These are phyloP conservation scores for Aspergillus fijiensis DNA, from an alignment of 2,329 filamentous ascomycete species.

Conservation along the genomic window DNA sequence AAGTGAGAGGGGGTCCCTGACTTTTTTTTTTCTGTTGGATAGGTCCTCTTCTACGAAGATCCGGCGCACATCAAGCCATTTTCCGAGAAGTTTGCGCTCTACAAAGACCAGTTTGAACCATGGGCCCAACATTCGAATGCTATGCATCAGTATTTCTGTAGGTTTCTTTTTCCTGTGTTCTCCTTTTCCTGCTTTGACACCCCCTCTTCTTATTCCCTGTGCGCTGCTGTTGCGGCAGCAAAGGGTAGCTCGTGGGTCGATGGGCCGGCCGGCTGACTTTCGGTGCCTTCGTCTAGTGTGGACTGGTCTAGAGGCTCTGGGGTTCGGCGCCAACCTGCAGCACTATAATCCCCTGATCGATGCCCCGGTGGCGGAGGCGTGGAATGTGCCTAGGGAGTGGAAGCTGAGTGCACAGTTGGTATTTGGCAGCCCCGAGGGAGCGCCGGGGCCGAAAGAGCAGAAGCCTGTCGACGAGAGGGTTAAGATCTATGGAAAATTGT, in stretches of 20 bases:
- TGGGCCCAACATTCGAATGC: conserved; percentile 76
- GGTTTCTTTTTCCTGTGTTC: conserved; percentile 14
- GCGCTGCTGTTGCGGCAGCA: not conserved
- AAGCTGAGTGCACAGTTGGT: conserved; percentile 79
- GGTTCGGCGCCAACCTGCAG: conserved; percentile 84
- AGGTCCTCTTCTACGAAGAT: conserved; percentile 83
- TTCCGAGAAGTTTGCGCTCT: conserved; percentile 68
- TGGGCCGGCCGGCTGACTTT: not conserved
- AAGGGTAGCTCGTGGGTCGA: not conserved
- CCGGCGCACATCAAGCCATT: conserved; percentile 63
- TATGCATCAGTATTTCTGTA: conserved; percentile 73
- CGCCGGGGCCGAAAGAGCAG: conserved; percentile 63
- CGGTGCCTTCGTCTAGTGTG: conserved; percentile 53
- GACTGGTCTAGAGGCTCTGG: conserved; percentile 79
- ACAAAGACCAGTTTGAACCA: conserved; percentile 74
- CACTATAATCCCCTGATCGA: conserved; percentile 91
- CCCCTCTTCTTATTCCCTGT: not conserved
- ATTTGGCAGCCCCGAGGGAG: conserved; percentile 64
- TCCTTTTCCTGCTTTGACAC: no score
- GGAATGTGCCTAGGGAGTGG: conserved; percentile 72
- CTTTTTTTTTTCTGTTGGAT: not conserved
- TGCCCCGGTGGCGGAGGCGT: conserved; percentile 65
- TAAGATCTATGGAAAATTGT: conserved; percentile 56
- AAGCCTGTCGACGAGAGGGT: conserved; percentile 65
- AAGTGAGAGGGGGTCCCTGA: not conserved